Evolutionary conservation across 1,284 basidiomycete genomes (phyloP).

Genomic region (Papiliotrema laurentii): DNA sequence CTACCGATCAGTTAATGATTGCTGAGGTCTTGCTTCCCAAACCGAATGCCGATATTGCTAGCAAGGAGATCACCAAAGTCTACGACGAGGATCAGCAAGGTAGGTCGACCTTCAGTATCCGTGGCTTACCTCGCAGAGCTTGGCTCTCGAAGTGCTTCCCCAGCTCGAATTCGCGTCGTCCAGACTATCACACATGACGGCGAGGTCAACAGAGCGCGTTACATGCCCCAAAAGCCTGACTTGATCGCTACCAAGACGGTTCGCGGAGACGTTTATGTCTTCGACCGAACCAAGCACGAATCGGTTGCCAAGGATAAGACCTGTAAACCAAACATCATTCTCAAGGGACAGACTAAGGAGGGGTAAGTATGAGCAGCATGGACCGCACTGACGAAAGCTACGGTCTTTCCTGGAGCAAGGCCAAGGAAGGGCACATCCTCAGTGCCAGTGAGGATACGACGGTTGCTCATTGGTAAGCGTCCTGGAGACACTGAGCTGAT

Average conservation of each 20-base stretch:
- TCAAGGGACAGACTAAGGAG: constrained; percentile 87
- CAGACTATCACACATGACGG: constrained; percentile 95
- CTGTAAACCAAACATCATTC: constrained; percentile 84
- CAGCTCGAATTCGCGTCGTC: constrained; percentile 77
- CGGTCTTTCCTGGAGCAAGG: constrained; percentile 87
- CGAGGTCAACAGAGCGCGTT: constrained; percentile 94
- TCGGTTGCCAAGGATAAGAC: constrained; percentile 78
- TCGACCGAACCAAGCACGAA: constrained; percentile 95
- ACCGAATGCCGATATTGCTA: constrained; percentile 51
- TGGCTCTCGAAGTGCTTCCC: constrained; percentile 72
- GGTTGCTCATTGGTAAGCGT: constrained; percentile 80
- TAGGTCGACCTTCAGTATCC: constrained; percentile 22
- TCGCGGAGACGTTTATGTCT: constrained; percentile 84
- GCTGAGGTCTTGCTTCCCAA: constrained; percentile 91
- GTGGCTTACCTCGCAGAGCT: constrained; percentile 57
- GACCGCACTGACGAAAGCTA: constrained; percentile 56
- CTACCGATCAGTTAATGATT: constrained; percentile 94
- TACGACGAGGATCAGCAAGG: constrained; percentile 89
- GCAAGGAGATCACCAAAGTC: constrained; percentile 66
- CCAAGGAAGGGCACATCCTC: constrained; percentile 75
- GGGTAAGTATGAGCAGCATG: constrained; percentile 58
- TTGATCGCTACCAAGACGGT: constrained; percentile 92
- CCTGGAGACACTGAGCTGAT: not conserved
- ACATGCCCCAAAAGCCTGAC: constrained; percentile 98
- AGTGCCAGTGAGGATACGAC: constrained; percentile 95